phyloP scores from a whole-genome alignment of 106 monocot genomes.

The Dioscorea dumetorum region DNA sequence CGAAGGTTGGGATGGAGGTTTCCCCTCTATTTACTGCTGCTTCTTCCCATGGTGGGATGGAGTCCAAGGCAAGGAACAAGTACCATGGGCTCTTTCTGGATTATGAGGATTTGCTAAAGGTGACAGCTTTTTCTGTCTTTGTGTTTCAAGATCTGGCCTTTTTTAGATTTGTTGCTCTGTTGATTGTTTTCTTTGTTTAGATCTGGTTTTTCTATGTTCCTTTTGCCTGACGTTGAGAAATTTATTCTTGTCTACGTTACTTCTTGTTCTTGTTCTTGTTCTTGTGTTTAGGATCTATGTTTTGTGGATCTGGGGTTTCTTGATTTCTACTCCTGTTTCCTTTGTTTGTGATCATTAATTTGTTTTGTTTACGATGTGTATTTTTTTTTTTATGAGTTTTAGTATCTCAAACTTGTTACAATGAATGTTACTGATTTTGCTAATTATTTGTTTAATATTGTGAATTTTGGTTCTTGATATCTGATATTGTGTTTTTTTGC shows the following conservation, averaged over 20 bases:
- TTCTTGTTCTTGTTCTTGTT: neutral
- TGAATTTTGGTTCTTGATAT: too few species aligned
- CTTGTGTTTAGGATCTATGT: neutral
- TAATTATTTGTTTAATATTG: too few species aligned
- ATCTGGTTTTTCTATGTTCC: neutral
- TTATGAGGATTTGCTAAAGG: conserved; percentile 33
- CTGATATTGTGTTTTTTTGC: too few species aligned
- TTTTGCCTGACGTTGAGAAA: neutral
- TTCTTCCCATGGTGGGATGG: conserved; percentile 8
- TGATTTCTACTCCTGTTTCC: too few species aligned
- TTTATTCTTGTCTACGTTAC: neutral
- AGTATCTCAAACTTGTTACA: too few species aligned
- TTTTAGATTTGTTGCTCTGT: neutral
- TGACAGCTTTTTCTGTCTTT: conserved; percentile 11
- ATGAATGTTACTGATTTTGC: too few species aligned
- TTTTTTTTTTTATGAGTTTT: too few species aligned
- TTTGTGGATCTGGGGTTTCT: neutral
- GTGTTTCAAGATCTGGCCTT: neutral
- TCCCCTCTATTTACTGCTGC: conserved; percentile 7
- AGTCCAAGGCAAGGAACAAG: conserved; percentile 24
- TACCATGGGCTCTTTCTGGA: conserved; percentile 29
- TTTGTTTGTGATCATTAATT: too few species aligned
- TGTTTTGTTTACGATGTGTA: too few species aligned
- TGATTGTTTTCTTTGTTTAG: neutral
- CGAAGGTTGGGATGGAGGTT: conserved; percentile 11